phyloP scores from a whole-genome alignment of 2,329 filamentous ascomycete species.

The Sclerotinia glacialis region DNA sequence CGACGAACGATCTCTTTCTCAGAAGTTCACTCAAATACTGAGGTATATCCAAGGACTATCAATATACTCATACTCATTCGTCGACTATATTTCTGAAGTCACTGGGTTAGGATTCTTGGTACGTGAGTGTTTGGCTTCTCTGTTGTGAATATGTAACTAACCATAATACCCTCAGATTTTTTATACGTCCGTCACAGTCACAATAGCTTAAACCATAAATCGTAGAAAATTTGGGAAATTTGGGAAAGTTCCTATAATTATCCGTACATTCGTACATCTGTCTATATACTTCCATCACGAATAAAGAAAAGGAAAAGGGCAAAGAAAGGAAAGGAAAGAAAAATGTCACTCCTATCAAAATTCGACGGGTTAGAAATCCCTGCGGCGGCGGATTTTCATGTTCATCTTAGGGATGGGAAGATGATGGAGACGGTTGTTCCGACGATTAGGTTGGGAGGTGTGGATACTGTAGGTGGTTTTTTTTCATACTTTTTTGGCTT shows the following conservation, averaged over 20 bases:
- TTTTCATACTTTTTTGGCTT: not conserved
- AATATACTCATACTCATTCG: not conserved
- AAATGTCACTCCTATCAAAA: slow-evolving; percentile 11
- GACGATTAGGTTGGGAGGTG: slow-evolving; percentile 58
- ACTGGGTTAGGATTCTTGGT: not conserved
- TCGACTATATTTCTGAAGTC: not conserved
- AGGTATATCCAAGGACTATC: not conserved
- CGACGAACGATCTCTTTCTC: not conserved
- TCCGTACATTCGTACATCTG: not conserved
- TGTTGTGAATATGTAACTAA: not conserved
- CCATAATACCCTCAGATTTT: not conserved
- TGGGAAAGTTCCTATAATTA: slow-evolving; percentile 4
- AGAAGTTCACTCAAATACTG: not conserved
- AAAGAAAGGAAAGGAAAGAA: not conserved
- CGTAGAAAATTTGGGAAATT: not conserved
- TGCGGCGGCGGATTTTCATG: slow-evolving; percentile 58
- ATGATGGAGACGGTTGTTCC: slow-evolving; percentile 57
- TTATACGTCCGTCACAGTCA: not conserved
- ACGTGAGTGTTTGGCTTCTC: not conserved
- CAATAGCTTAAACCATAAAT: not conserved
- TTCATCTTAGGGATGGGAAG: slow-evolving; percentile 42
- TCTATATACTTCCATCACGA: not conserved
- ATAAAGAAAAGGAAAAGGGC: not conserved
- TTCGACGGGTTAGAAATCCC: slow-evolving; percentile 49
- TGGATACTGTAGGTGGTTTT: slow-evolving; percentile 48